These are phyloP conservation scores for Magnaporthiopsis poae DNA, from an alignment of 2,329 filamentous ascomycete genomes.

Conservation along the genomic window DNA sequence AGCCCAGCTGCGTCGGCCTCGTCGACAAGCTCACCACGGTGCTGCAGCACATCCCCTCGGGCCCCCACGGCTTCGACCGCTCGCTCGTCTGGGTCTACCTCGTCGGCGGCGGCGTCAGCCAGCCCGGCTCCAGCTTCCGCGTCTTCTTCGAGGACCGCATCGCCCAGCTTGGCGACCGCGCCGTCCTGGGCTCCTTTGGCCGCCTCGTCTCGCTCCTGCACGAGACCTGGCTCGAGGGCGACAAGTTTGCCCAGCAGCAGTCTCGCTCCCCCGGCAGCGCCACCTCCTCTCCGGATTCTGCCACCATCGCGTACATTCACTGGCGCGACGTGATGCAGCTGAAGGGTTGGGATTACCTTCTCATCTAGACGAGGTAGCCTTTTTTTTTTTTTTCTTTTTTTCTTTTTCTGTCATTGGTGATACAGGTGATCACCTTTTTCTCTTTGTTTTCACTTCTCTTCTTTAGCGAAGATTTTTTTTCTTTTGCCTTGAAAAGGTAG, in stretches of 20 bases:
- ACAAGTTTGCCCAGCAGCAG: constrained; percentile 22
- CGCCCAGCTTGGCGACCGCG: constrained; percentile 63
- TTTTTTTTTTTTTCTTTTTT: constrained; percentile 18
- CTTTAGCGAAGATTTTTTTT: constrained; percentile 9
- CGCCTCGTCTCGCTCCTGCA: constrained; percentile 67
- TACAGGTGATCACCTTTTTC: constrained; percentile 23
- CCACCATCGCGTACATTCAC: constrained; percentile 55
- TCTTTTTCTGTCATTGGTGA: constrained; percentile 12
- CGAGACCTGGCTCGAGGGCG: constrained; percentile 78
- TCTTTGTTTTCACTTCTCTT: constrained; percentile 13
- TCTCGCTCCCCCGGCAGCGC: constrained; percentile 24
- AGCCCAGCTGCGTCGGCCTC: constrained; percentile 64
- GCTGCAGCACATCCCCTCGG: constrained; percentile 73
- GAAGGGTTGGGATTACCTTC: constrained; percentile 84
- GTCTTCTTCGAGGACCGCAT: constrained; percentile 67
- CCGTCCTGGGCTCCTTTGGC: constrained; percentile 74
- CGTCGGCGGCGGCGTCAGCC: constrained; percentile 70
- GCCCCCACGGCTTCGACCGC: constrained; percentile 74
- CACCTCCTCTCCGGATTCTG: constrained; percentile 25
- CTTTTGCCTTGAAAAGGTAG: constrained; percentile 13
- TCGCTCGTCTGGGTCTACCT: constrained; percentile 89
- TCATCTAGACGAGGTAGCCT: constrained; percentile 49
- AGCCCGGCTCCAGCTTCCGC: constrained; percentile 65
- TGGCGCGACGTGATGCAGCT: constrained; percentile 90
- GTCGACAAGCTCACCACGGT: constrained; percentile 68